These are phyloP conservation scores for Cutaneotrichosporon cutaneum DNA, from an alignment of 1,284 basidiomycete genomes.

Conservation along the genomic window DNA sequence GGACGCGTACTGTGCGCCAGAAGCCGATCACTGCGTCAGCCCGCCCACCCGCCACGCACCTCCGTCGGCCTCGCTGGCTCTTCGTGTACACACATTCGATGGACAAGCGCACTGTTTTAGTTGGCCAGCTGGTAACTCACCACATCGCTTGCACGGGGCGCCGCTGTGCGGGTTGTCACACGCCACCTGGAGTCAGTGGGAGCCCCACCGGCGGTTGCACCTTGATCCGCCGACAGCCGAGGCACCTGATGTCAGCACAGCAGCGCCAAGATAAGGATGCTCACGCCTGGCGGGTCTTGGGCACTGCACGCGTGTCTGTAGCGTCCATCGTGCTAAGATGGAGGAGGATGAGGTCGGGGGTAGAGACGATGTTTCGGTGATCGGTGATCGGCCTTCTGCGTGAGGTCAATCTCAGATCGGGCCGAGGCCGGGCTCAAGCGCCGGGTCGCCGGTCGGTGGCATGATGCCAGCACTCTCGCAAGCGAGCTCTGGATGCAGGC, in stretches of 20 bases:
- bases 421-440: neutral
- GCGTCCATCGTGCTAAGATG: too few species aligned
- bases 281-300: neutral
- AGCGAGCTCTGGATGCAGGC: too few species aligned
- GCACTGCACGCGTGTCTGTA: neutral
- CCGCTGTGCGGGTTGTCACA: neutral
- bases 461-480: too few species aligned
- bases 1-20: neutral
- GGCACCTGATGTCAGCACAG: neutral
- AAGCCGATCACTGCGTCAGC: neutral
- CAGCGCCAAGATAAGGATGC: neutral
- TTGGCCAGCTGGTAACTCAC: neutral
- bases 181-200: neutral
- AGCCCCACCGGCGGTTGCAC: too few species aligned
- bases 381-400: neutral
- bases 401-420: too few species aligned
- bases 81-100: conserved; percentile 1
- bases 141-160: neutral
- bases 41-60: neutral
- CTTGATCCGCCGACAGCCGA: conserved; percentile 1
- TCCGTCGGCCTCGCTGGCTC: neutral
- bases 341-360: too few species aligned
- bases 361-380: too few species aligned
- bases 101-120: neutral
- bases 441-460: neutral